A percentile compares a stretch with the other conserved stretches of the same genome.
Conservation (phyloP, 495 filamentous ascomycete genomes). For the Talaromyces thailandensis region DNA sequence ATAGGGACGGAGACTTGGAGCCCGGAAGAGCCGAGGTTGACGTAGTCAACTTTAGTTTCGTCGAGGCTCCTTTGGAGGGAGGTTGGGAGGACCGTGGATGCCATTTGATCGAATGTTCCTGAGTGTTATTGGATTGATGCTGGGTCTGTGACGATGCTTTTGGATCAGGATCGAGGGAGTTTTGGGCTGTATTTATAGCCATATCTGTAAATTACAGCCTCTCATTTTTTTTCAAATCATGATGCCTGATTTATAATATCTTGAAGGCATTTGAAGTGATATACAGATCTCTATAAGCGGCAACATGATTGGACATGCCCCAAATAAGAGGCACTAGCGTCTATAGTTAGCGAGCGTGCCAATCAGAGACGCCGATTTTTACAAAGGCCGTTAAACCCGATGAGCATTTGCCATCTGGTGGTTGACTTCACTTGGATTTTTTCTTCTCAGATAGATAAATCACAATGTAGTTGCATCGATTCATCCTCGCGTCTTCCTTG, state of each 20-base stretch:
- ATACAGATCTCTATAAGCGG: background rate
- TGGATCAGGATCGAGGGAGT: background rate
- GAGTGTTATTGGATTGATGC: background rate
- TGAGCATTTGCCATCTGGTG: background rate
- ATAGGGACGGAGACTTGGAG: conserved; percentile 57
- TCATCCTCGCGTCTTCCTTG: no score
- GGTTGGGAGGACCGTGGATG: background rate
- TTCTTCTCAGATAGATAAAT: no score
- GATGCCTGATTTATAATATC: background rate
- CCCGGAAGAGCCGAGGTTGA: conserved; percentile 46
- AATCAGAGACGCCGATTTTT: background rate
- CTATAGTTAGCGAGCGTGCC: background rate
- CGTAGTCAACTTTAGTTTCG: background rate
- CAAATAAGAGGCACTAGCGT: background rate
- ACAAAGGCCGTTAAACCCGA: background rate
- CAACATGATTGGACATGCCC: background rate
- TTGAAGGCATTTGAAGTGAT: background rate
- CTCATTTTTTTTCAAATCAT: background rate
- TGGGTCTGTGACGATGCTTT: background rate
- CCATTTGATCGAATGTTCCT: background rate
- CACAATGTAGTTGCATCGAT: no score
- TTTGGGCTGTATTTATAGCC: background rate
- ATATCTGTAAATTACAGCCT: background rate
- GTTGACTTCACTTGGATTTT: background rate
- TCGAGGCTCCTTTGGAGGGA: background rate